Evolutionary conservation across 2,329 filamentous ascomycete genomes (phyloP).

Genomic region (Aspergillus sp.): DNA sequence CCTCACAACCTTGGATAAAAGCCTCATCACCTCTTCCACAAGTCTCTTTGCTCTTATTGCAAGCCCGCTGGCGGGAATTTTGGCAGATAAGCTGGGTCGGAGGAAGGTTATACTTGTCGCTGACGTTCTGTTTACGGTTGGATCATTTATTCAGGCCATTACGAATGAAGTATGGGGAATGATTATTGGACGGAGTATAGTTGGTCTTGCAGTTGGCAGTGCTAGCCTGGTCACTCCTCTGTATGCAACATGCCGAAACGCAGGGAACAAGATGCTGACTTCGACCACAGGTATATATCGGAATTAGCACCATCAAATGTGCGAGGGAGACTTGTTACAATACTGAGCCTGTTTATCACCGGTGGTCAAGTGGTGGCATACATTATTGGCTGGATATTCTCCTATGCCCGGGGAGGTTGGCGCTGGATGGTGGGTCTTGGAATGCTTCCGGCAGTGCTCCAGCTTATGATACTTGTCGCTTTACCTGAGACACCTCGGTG

Average conservation of each 20-base stretch:
- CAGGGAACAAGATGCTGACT: slow-evolving; percentile 2
- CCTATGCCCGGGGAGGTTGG: slow-evolving; percentile 67
- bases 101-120: slow-evolving; percentile 49
- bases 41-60: slow-evolving; percentile 58
- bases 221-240: slow-evolving; percentile 78
- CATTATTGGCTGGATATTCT: slow-evolving; percentile 74
- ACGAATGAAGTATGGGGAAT: slow-evolving; percentile 45
- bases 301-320: slow-evolving; percentile 77
- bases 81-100: slow-evolving; percentile 52
- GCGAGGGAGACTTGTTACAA: slow-evolving; percentile 76
- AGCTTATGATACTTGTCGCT: slow-evolving; percentile 65
- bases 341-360: slow-evolving; percentile 81
- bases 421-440: slow-evolving; percentile 90
- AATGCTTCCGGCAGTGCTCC: slow-evolving; percentile 70
- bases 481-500: slow-evolving; percentile 91
- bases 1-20: slow-evolving; percentile 57
- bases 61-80: slow-evolving; percentile 54
- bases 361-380: slow-evolving; percentile 88
- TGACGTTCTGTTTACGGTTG: slow-evolving; percentile 47
- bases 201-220: slow-evolving; percentile 49
- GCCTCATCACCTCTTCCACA: slow-evolving; percentile 58
- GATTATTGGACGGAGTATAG: slow-evolving; percentile 47
- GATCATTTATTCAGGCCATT: slow-evolving; percentile 44
- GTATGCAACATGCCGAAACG: slow-evolving; percentile 30
- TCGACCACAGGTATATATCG: slow-evolving; percentile 65